Conservation (phyloP, 1,139 yeast species). For the Lizanozyma gosingica region DNA sequence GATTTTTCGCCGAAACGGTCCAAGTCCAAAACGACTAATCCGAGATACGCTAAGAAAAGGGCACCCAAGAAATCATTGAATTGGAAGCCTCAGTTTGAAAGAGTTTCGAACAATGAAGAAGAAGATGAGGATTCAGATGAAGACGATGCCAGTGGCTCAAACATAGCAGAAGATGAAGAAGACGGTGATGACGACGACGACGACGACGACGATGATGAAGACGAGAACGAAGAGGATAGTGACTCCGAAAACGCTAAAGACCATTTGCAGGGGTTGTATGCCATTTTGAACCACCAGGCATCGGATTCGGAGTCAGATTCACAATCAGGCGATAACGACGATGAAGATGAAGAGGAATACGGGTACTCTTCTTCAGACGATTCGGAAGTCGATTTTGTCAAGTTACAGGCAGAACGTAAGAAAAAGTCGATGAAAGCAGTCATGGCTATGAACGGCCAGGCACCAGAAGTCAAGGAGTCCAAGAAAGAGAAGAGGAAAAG, state of each 20-base stretch:
- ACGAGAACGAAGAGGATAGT: conserved; percentile 6
- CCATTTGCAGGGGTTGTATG: conserved; percentile 11
- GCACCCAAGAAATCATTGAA: conserved; percentile 20
- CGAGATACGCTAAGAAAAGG: conserved; percentile 12
- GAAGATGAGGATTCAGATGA: conserved; percentile 12
- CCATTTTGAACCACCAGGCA: conserved; percentile 16
- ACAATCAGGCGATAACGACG: conserved; percentile 24
- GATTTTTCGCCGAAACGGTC: conserved; percentile 1
- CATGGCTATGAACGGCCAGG: conserved; percentile 30
- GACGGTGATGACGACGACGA: conserved; percentile 8
- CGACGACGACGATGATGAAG: conserved; percentile 7
- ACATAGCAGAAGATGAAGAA: conserved; percentile 6
- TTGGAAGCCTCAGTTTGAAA: conserved; percentile 8
- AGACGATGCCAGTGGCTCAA: conserved; percentile 9
- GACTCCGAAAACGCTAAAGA: conserved; percentile 5
- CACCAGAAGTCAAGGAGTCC: conserved; percentile 6
- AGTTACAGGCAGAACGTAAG: conserved; percentile 58
- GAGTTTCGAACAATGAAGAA: conserved; percentile 3
- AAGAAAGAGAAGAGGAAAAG: neutral
- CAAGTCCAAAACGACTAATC: conserved; percentile 5
- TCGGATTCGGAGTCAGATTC: conserved; percentile 20
- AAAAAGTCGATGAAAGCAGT: conserved; percentile 44
- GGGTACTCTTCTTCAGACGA: conserved; percentile 49
- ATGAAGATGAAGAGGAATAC: conserved; percentile 22
- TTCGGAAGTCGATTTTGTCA: conserved; percentile 63